Evolutionary conservation across 169 alveolate species (phyloP), one percentile per base, ranked within the genome.

Genomic region (Cryptosporidium baileyi): DNA sequence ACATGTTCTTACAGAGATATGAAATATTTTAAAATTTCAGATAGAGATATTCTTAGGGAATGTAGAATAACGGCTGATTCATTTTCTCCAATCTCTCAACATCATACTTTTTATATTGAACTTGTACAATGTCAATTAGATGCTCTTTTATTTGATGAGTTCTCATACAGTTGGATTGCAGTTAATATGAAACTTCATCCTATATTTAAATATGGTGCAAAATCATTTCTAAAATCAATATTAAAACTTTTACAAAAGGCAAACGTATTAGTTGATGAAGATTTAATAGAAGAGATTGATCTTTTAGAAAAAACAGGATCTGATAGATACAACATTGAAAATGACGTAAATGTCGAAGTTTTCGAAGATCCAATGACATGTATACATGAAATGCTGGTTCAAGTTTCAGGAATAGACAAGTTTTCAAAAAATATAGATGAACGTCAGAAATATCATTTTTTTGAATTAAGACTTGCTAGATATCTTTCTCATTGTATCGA

Each of bases 361-460:
- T 74, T 74, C 54, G 85, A 74, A 30, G 85, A 74, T 26, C 85
- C 85, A n/a, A 54, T 74, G 67, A 61, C 51, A 41, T 74, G 65
- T 40, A 74, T 74, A 28, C 65, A 74, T 52, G 85, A 74, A 74
- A 74, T 57, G 67, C 67, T 74, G 19, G 60, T 61, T 52, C 65
- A 74, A 26, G 34, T 57, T 7, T 57, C 57, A 22, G 85, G 85
- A 13, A 57, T 74, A 54, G 85, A 74, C 22, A 57, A 54, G 38
- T 74, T 74, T 13, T 74, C 85, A 8, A 74, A 38, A 74, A 57
- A 43, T 54, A 13, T 36, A 1, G 11, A 26, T 19, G 85, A 74
- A 54, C 30, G 54, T 2, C 47, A 57, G 11, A 74, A 74, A 17
- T 22, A 36, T 2, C 85, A 74, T 38, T 74, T 74, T 54, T 74